These are phyloP conservation scores for Helenozyma baotianmanensis DNA, from an alignment of 805 yeast genomes.

Conservation along the genomic window DNA sequence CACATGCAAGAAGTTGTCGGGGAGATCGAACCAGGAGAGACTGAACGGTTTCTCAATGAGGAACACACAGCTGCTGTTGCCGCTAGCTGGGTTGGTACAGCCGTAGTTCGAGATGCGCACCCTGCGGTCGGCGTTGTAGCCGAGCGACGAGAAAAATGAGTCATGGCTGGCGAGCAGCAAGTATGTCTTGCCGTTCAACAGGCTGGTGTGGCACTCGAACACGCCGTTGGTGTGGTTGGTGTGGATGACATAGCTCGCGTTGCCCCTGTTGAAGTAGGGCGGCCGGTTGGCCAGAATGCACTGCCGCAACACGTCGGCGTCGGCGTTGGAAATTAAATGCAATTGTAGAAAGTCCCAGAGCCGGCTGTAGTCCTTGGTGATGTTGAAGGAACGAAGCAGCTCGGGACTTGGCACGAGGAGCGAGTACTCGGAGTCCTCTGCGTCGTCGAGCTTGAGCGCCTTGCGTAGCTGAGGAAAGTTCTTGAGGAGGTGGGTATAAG, in stretches of 20 bases:
- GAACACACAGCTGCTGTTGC: conserved; percentile 49
- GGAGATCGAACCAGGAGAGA: conserved; percentile 54
- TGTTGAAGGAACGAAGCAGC: conserved; percentile 50
- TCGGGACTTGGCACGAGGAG: conserved; percentile 67
- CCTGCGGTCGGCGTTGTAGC: conserved; percentile 48
- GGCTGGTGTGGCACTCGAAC: conserved; percentile 10
- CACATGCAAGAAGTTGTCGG: conserved; percentile 45
- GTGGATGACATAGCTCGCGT: conserved; percentile 6
- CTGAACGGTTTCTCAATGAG: conserved; percentile 65
- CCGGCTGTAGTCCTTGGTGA: conserved; percentile 37
- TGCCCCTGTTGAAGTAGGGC: conserved; percentile 4
- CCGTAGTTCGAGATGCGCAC: conserved; percentile 61
- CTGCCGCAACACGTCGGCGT: conserved; percentile 40
- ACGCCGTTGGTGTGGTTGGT: conserved; percentile 12
- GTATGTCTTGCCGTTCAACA: conserved; percentile 9
- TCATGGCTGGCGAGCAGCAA: conserved; percentile 7
- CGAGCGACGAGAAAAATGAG: conserved; percentile 1
- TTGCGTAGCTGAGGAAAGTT: conserved; percentile 37
- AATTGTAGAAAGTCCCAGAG: conserved; percentile 55
- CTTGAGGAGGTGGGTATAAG: conserved; percentile 45
- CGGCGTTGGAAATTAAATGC: conserved; percentile 64
- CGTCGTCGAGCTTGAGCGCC: conserved; percentile 33
- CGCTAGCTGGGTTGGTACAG: conserved; percentile 35
- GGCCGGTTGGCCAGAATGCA: conserved; percentile 37
- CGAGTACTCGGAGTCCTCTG: conserved; percentile 41